Conservation (phyloP, 306 rosid species). For the Corylus avellana region DNA sequence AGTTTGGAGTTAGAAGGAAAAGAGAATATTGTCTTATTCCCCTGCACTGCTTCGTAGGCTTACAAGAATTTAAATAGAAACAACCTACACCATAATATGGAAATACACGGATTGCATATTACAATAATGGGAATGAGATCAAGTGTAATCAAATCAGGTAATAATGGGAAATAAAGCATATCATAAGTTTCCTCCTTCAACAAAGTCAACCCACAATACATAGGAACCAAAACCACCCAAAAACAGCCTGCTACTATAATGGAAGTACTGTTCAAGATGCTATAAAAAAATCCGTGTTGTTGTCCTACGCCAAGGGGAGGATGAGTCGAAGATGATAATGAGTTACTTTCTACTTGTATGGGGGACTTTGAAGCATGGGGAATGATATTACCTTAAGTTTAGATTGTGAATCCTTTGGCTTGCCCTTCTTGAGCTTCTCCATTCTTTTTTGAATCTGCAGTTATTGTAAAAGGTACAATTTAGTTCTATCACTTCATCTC, state of each 20-base stretch:
- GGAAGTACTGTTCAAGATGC: neutral
- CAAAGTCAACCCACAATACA: neutral
- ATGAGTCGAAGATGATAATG: neutral
- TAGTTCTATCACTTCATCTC: constrained; percentile 49
- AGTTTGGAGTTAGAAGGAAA: no score
- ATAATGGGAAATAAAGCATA: no score
- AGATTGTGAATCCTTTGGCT: constrained; percentile 75
- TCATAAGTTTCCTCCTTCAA: no score
- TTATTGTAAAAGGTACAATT: constrained; percentile 56
- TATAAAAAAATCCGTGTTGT: neutral
- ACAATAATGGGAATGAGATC: no score
- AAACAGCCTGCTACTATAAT: neutral
- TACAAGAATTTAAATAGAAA: no score
- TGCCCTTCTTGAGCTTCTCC: constrained; percentile 91
- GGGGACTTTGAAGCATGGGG: neutral
- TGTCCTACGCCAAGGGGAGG: neutral
- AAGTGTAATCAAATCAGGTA: no score
- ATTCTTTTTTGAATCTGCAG: constrained; percentile 96
- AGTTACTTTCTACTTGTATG: constrained; percentile 3
- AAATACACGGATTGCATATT: no score
- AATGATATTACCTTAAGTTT: constrained; percentile 64
- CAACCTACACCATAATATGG: no score
- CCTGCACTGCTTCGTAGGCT: no score
- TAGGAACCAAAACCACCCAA: neutral
- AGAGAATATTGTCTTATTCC: no score